A percentile compares a stretch with the other conserved stretches of the same genome.
Conservation (phyloP, 257 asterid species). For the Paraleonurus japonicus region DNA sequence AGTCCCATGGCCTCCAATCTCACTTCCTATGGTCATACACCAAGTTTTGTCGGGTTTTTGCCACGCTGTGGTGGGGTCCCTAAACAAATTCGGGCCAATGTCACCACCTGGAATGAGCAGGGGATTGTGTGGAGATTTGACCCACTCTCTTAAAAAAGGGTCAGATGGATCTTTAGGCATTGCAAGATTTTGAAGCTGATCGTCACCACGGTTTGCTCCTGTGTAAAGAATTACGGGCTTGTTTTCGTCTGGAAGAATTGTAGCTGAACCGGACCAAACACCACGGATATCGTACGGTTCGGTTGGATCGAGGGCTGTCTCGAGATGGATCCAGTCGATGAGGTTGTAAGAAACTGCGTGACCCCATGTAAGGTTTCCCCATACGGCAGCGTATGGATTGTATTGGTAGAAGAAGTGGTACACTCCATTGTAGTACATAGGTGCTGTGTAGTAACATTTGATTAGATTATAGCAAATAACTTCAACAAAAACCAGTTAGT, state of each 20-base stretch:
- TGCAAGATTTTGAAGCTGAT: slow-evolving; percentile 64
- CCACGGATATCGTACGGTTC: slow-evolving; percentile 49
- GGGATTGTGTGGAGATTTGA: slow-evolving; percentile 50
- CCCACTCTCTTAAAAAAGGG: slow-evolving; percentile 55
- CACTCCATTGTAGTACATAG: slow-evolving; percentile 60
- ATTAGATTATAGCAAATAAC: background rate
- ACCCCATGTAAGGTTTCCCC: slow-evolving; percentile 64
- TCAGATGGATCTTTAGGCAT: slow-evolving; percentile 53
- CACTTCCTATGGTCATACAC: slow-evolving; percentile 33
- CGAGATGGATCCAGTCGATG: slow-evolving; percentile 56
- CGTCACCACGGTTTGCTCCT: slow-evolving; percentile 27
- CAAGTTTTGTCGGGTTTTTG: slow-evolving; percentile 24
- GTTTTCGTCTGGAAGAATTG: slow-evolving; percentile 33
- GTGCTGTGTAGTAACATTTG: slow-evolving; percentile 35
- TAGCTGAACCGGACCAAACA: slow-evolving; percentile 72
- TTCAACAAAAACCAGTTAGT: background rate
- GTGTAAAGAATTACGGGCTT: slow-evolving; percentile 63
- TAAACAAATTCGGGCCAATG: slow-evolving; percentile 15
- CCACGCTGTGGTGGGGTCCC: slow-evolving; percentile 51
- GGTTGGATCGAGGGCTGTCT: slow-evolving; percentile 42
- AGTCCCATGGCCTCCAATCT: slow-evolving; percentile 26
- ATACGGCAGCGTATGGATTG: slow-evolving; percentile 49
- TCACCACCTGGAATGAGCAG: slow-evolving; percentile 37
- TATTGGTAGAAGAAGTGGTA: slow-evolving; percentile 77
- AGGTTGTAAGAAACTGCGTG: slow-evolving; percentile 67